Evolutionary conservation across 2,329 filamentous ascomycete species (phyloP).

Genomic region (Aspergillus sp.): DNA sequence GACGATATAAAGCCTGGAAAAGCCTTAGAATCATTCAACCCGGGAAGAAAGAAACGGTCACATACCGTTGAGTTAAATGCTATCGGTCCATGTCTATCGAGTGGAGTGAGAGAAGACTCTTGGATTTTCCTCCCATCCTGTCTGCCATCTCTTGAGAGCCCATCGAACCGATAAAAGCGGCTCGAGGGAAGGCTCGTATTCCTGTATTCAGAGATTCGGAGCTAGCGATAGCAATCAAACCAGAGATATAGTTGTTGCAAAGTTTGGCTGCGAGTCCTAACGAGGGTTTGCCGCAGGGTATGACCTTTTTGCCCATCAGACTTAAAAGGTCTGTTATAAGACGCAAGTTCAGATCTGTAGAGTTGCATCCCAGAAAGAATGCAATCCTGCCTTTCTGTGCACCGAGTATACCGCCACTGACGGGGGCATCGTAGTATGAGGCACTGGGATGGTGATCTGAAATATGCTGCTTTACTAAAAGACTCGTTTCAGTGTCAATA

Average conservation of each 20-base stretch:
- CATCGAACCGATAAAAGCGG: neutral
- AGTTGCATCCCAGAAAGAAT: slow-evolving; percentile 48
- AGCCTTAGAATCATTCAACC: no score
- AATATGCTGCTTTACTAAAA: slow-evolving; percentile 41
- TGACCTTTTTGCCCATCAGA: slow-evolving; percentile 51
- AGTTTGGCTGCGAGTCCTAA: slow-evolving; percentile 57
- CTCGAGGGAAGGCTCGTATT: slow-evolving; percentile 39
- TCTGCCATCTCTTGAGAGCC: neutral
- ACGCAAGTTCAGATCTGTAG: slow-evolving; percentile 39
- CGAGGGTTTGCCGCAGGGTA: slow-evolving; percentile 53
- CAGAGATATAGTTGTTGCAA: slow-evolving; percentile 58
- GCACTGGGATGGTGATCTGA: slow-evolving; percentile 33
- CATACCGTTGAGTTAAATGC: neutral
- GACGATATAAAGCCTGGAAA: neutral
- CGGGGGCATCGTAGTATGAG: slow-evolving; percentile 51
- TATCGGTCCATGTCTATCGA: neutral
- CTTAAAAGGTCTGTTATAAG: slow-evolving; percentile 42
- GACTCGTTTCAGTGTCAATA: slow-evolving; percentile 50
- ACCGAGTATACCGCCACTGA: slow-evolving; percentile 49
- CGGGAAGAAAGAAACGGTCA: no score
- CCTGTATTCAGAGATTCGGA: slow-evolving; percentile 59
- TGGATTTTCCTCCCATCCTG: neutral
- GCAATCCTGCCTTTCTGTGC: slow-evolving; percentile 49
- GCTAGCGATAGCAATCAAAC: slow-evolving; percentile 54
- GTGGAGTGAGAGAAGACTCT: neutral